These are phyloP conservation scores for Protoeuglena noctilucae DNA, from an alignment of 139 green algal genomes.

Conservation along the genomic window DNA sequence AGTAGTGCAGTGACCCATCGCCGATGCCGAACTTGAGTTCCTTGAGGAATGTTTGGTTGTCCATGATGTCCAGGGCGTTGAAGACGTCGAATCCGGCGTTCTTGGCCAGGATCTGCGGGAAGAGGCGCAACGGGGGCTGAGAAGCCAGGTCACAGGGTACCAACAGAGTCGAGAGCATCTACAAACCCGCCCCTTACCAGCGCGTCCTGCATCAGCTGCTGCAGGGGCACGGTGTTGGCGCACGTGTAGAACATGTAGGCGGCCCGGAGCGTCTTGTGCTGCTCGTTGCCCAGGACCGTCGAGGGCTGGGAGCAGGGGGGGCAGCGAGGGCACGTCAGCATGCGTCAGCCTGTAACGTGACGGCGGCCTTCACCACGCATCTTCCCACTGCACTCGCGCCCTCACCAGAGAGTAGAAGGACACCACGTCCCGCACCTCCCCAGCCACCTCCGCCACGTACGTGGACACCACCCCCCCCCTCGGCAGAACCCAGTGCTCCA, in stretches of 20 bases:
- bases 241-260: constrained; percentile 95
- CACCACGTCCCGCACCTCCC: constrained; percentile 68
- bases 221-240: constrained; percentile 16
- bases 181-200: too few species aligned
- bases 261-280: constrained; percentile 65
- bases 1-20: constrained; percentile 90
- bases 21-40: constrained; percentile 97
- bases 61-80: constrained; percentile 90
- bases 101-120: constrained; percentile 6
- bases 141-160: background rate
- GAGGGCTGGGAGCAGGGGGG: constrained; percentile 22
- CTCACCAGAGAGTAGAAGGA: constrained; percentile 97
- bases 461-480: constrained; percentile 52
- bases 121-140: background rate
- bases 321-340: background rate
- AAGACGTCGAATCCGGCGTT: constrained; percentile 83
- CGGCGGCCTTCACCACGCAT: too few species aligned
- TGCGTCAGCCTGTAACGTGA: too few species aligned
- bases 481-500: constrained; percentile 66
- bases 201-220: constrained; percentile 56
- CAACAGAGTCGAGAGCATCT: constrained; percentile 43
- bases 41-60: constrained; percentile 16
- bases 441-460: constrained; percentile 68
- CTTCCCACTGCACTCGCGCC: too few species aligned
- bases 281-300: constrained; percentile 65